A percentile compares a stretch with the other conserved stretches of the same genome.
phyloP scores from a whole-genome alignment of 345 rosid species.

The Firmiana major region DNA sequence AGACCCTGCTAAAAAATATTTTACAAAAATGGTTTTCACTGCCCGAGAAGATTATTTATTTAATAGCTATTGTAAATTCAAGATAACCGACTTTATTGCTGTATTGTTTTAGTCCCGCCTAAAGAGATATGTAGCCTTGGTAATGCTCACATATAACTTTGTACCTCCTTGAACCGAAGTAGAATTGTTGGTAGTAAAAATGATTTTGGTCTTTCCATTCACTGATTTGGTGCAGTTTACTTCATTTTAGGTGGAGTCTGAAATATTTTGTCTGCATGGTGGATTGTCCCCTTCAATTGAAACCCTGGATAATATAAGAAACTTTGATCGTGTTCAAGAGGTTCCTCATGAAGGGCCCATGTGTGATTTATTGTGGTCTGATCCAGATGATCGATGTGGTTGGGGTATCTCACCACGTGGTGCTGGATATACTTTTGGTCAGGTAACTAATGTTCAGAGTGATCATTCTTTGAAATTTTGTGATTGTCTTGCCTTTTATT shows the following conservation, averaged over 20 bases:
- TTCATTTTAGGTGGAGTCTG: constrained; percentile 77
- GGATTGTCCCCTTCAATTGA: constrained; percentile 97
- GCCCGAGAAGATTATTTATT: not conserved
- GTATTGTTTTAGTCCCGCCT: not conserved
- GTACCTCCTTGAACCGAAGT: constrained; percentile 1
- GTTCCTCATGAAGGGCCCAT: constrained; percentile 99
- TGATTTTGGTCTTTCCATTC: constrained; percentile 7
- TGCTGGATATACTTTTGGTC: constrained; percentile 98
- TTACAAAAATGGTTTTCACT: not conserved
- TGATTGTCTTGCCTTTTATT: not conserved
- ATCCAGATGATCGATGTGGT: constrained; percentile 96
- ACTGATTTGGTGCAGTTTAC: constrained; percentile 2
- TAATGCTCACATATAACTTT: not conserved
- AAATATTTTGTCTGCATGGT: constrained; percentile 97
- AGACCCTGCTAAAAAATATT: not conserved
- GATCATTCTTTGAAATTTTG: constrained; percentile 1
- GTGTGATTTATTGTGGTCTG: constrained; percentile 99
- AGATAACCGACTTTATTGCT: not conserved
- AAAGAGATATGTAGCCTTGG: not conserved
- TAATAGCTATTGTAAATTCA: not conserved
- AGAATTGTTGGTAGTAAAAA: constrained; percentile 3
- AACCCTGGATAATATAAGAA: constrained; percentile 90
- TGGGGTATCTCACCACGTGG: constrained; percentile 99
- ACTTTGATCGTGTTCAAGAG: constrained; percentile 95
- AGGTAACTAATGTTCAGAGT: constrained; percentile 36